These are phyloP conservation scores for Zymoseptoria crescenta DNA, from an alignment of 2,329 filamentous ascomycete genomes.

Conservation along the genomic window DNA sequence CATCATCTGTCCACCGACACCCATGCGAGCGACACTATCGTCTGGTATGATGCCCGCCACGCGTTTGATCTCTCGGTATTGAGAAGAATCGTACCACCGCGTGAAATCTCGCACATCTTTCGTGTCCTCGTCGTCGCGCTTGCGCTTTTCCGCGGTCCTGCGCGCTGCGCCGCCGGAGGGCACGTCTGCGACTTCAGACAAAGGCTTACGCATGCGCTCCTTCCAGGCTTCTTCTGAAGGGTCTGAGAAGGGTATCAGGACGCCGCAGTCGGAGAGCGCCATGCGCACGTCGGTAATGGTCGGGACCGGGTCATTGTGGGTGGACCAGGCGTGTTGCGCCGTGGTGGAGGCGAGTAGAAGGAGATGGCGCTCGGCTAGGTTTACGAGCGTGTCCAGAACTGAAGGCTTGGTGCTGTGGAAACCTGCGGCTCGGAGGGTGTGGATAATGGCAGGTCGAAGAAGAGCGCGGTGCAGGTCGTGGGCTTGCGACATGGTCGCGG, in stretches of 20 bases:
- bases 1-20: conserved; percentile 31
- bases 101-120: conserved; percentile 71
- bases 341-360: conserved; percentile 65
- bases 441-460: conserved; percentile 76
- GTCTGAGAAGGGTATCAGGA: conserved; percentile 61
- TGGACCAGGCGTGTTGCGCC: conserved; percentile 61
- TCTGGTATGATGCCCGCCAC: conserved; percentile 57
- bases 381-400: conserved; percentile 79
- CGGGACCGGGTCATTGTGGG: conserved; percentile 57
- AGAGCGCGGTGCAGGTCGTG: conserved; percentile 61
- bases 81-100: conserved; percentile 65
- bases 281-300: conserved; percentile 72
- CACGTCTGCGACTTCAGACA: conserved; percentile 35
- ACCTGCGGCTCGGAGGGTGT: conserved; percentile 84
- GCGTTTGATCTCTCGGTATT: conserved; percentile 72
- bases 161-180: conserved; percentile 25
- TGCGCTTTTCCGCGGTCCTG: conserved; percentile 34
- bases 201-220: conserved; percentile 41
- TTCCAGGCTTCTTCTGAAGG: conserved; percentile 60
- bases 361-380: conserved; percentile 77
- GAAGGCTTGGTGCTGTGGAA: conserved; percentile 76
- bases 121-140: conserved; percentile 61
- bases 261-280: conserved; percentile 74
- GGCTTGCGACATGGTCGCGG: conserved; percentile 17
- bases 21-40: conserved; percentile 39